Evolutionary conservation across 257 asterid species (phyloP), one percentile per base, ranked within the genome.

Genomic region (Solanum arcanum): DNA sequence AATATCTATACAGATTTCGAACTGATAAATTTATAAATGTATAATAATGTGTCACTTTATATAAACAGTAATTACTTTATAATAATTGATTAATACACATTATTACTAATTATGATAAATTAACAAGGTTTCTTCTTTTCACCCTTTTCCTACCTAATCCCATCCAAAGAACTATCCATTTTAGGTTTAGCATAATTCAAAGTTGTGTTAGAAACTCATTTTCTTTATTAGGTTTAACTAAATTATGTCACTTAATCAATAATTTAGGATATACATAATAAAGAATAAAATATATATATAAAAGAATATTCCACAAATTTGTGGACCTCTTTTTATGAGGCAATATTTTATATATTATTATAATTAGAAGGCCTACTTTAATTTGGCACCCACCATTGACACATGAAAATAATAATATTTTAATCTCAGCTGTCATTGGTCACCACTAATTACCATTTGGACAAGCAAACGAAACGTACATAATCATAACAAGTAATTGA

Each of bases 111-210:
- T 20, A 35, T 18, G 46, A 72, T 72, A 72, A 68, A 70, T 70
- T 70, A 3, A 33, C 1, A 78, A 78, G 6, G 35, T 78, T 44
- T 78, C 66, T 78, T 78, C 41, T 3, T 46, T 27, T 44, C 5
- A 35, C 29, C 9, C 14, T 69, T 87, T 88, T 91, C 92, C 47
- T 39, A 74, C 92, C 94, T 90, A 92, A 91, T 46, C 81, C 29
- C 64, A 89, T 78, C 93, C 84, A 81, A 64, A 0, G 33, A 25
- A 25, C 16, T 25, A 64, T 25, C 3, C 20, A 9, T 83, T 15
- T 14, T 70, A 42, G 56, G 66, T 3, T 70, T 70, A 15, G 1
- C 77, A 70, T 16, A 7, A 11, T 52, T 82, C 21, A 37, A 33
- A 44, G 62, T 77, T 77, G 13, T 13, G 83, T 16, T 76, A 44